Conservation (phyloP, 768 basidiomycete species). For the Trametes gibbosa region DNA sequence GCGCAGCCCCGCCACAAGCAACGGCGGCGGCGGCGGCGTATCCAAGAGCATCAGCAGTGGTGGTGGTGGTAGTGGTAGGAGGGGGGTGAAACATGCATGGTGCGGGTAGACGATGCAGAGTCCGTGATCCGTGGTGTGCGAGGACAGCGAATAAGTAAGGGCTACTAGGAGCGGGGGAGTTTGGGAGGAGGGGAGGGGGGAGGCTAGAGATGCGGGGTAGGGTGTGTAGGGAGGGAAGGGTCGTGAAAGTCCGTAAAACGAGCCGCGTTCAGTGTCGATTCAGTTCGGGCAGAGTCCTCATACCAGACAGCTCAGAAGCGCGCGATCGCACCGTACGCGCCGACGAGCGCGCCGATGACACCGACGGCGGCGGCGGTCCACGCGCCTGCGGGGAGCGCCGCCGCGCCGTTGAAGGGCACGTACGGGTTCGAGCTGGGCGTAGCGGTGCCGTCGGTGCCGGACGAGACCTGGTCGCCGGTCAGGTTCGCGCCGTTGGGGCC, state of each 20-base stretch:
- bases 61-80: too few relatives aligned
- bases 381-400: constrained; percentile 26
- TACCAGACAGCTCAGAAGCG: constrained; percentile 15
- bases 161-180: too few relatives aligned
- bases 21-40: too few relatives aligned
- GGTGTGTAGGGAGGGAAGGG: neutral
- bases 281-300: neutral
- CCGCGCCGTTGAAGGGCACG: constrained; percentile 47
- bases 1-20: too few relatives aligned
- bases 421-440: constrained; percentile 36
- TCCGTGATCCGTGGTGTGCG: constrained; percentile 7
- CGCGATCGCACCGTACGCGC: constrained; percentile 24
- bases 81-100: neutral
- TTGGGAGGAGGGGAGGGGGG: too few relatives aligned
- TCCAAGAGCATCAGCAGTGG: neutral
- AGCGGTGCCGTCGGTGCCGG: constrained; percentile 24
- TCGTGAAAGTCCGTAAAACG: neutral
- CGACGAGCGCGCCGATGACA: constrained; percentile 37
- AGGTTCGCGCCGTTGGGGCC: constrained; percentile 72
- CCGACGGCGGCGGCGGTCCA: constrained; percentile 37
- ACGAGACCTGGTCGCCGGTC: constrained; percentile 56
- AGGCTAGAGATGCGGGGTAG: neutral
- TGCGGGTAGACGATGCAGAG: neutral
- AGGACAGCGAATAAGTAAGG: neutral
- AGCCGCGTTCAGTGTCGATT: neutral